Evolutionary conservation across 2,329 filamentous ascomycete species (phyloP).

Genomic region (Grosmannia serpens): DNA sequence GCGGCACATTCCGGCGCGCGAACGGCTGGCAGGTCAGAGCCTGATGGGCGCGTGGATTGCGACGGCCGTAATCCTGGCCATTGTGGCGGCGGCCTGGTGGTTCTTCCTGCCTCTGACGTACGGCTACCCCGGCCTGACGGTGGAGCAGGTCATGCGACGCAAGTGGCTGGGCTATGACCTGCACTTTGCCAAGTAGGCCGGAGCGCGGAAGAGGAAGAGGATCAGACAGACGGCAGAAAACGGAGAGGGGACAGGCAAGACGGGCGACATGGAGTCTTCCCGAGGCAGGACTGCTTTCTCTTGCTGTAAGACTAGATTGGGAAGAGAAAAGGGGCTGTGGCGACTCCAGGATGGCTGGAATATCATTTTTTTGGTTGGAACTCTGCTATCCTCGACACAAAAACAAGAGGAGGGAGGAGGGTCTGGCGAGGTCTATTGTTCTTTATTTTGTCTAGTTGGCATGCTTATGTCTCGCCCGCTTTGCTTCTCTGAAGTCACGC

Average conservation of each 20-base stretch:
- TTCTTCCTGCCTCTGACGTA: constrained; percentile 96
- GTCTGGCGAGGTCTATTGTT: neutral
- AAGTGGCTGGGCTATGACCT: constrained; percentile 97
- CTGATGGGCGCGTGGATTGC: constrained; percentile 72
- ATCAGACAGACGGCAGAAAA: too few species aligned
- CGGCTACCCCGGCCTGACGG: constrained; percentile 75
- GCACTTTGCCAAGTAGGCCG: constrained; percentile 85
- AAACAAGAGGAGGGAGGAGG: neutral
- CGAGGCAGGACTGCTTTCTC: neutral
- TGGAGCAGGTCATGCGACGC: constrained; percentile 66
- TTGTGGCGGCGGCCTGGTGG: constrained; percentile 68
- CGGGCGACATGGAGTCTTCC: neutral
- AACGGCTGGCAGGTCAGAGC: constrained; percentile 71
- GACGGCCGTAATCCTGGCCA: constrained; percentile 53
- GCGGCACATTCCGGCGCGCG: constrained; percentile 64
- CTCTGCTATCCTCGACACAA: neutral
- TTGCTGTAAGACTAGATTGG: neutral
- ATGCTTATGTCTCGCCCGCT: too few species aligned
- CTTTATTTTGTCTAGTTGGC: neutral
- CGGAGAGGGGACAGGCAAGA: neutral
- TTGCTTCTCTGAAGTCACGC: too few species aligned
- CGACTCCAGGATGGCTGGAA: neutral
- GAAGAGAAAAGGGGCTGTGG: neutral
- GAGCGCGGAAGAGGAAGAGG: neutral
- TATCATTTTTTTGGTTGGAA: neutral